phyloP scores from a whole-genome alignment of 176 grass and related monocot genomes.

The Paspalum vaginatum region DNA sequence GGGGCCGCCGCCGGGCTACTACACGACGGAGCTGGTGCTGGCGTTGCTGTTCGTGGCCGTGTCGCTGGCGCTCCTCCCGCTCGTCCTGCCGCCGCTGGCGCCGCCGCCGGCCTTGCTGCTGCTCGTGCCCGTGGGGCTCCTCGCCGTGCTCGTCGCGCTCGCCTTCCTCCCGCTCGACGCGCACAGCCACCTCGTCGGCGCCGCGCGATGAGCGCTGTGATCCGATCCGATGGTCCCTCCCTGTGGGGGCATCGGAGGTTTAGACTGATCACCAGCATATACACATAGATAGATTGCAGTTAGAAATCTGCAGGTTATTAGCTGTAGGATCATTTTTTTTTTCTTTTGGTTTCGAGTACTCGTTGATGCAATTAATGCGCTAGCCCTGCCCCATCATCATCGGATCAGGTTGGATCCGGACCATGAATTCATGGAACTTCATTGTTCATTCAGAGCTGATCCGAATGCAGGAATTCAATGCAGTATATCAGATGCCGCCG shows the following conservation, averaged over 20 bases:
- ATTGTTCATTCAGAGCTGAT: background rate
- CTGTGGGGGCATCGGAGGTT: no score
- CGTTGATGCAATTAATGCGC: no score
- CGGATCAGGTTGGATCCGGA: background rate
- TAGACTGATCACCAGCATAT: no score
- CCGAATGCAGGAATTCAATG: background rate
- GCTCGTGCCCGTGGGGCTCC: slow-evolving; percentile 54
- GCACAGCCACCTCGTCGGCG: slow-evolving; percentile 37
- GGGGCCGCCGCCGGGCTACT: slow-evolving; percentile 38
- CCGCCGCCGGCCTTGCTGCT: slow-evolving; percentile 63
- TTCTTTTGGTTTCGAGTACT: no score
- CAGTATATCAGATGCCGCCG: background rate
- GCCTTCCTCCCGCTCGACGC: slow-evolving; percentile 62
- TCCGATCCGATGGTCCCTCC: no score
- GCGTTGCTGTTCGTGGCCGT: slow-evolving; percentile 39
- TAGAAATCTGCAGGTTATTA: no score
- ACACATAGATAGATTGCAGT: no score
- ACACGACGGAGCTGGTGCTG: slow-evolving; percentile 46
- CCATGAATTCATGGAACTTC: background rate
- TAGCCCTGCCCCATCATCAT: background rate
- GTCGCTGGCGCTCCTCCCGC: slow-evolving; percentile 64
- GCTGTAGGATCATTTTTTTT: no score
- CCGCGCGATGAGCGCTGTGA: background rate
- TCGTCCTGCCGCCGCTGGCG: slow-evolving; percentile 58
- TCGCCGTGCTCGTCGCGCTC: slow-evolving; percentile 55